Evolutionary conservation across 441 rosid species (phyloP), one percentile per base, ranked within the genome.

Genomic region (Brassica hybrid): DNA sequence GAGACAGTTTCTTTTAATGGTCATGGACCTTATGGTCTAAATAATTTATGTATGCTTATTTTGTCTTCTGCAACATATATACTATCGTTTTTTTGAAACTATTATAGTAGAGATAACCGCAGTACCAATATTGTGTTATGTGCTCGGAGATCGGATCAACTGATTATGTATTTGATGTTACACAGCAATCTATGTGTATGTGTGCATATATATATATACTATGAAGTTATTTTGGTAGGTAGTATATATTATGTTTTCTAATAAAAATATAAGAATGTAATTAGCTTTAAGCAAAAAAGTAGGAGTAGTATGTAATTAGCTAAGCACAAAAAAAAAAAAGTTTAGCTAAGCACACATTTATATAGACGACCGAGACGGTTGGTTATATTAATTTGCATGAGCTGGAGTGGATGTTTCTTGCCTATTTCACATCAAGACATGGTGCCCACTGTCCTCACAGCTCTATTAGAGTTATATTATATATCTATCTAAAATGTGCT

Each of bases 351-450:
- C 14, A 69, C 34, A 75, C 79, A 75, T 80, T 75, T 66, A 80
- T 75, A 65, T 7, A 56, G 27, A 74, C 56, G 50, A 16, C 75
- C 11, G 65, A 75, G 1, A 58, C 48, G n/a, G 63, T 34, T 70
- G 79, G 75, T 65, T 75, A 21, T 75, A 75, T 48, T 75, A 65
- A 75, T 71, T 80, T 18, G 63, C 30, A 71, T 80, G 73, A 80
- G 76, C 73, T 80, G 73, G 38, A 75, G 17, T 64, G 54, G 75
- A 74, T 58, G 62, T 69, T 79, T 65, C 72, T 69, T 67, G 70
- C 61, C 14, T n/a, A 69, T 32, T 65, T 52, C 73, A 65, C 76
- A 80, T 59, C 64, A 80, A 80, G 80, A 75, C 79, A 75, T 80
- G 83, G 72, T 79, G 32, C 41, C 82, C 82, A 79, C 82, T 25